phyloP scores from a whole-genome alignment of 1,284 basidiomycete species.

The Entoloma clypeatum region DNA sequence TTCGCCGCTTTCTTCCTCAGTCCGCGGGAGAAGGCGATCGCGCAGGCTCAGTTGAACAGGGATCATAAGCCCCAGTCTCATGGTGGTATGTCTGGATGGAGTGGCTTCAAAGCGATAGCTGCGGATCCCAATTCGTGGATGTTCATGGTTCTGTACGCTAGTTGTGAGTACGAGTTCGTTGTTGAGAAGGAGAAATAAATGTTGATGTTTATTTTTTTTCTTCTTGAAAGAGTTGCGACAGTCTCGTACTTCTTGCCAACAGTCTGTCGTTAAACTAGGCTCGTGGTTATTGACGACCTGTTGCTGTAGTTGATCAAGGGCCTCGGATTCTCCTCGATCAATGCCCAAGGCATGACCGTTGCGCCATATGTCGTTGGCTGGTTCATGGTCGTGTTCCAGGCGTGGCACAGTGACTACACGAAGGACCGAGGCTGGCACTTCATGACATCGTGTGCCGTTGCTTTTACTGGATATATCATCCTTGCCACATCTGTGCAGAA shows the following conservation, averaged over 20 bases:
- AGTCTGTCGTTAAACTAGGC: conserved; percentile 25
- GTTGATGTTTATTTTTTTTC: conserved; percentile 2
- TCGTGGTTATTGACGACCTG: neutral
- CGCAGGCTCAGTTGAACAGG: conserved; percentile 48
- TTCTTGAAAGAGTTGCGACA: conserved; percentile 48
- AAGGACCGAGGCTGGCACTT: conserved; percentile 48
- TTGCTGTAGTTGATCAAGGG: conserved; percentile 43
- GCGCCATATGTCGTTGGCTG: conserved; percentile 54
- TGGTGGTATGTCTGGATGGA: conserved; percentile 53
- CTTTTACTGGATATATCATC: conserved; percentile 47
- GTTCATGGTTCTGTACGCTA: conserved; percentile 48
- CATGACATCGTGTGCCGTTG: conserved; percentile 39
- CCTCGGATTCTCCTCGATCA: conserved; percentile 51
- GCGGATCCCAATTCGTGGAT: conserved; percentile 48
- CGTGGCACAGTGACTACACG: conserved; percentile 49
- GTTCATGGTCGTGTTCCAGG: conserved; percentile 50
- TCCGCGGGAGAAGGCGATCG: conserved; percentile 48
- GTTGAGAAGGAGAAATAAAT: no score
- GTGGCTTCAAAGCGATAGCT: conserved; percentile 48
- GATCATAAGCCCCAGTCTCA: conserved; percentile 55
- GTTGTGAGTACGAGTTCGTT: conserved; percentile 36
- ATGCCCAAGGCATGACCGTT: conserved; percentile 53
- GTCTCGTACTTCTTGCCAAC: conserved; percentile 55
- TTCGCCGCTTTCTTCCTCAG: conserved; percentile 37
- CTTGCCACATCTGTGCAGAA: conserved; percentile 45